A percentile compares a stretch with the other conserved stretches of the same genome.
These are phyloP conservation scores for Fusarium equiseti DNA, from an alignment of 2,329 filamentous ascomycete species.

Conservation along the genomic window DNA sequence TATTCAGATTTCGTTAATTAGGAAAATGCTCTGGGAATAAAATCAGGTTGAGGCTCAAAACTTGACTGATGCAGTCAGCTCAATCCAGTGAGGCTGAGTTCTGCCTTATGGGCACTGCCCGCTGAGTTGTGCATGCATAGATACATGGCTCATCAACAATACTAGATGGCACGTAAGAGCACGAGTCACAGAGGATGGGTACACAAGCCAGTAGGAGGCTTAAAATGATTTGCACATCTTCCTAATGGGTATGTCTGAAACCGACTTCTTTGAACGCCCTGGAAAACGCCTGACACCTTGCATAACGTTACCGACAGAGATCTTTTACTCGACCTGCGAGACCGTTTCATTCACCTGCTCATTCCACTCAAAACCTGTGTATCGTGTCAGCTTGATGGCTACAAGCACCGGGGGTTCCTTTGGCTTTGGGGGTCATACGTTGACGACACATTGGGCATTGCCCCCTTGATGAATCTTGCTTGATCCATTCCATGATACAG, in stretches of 20 bases:
- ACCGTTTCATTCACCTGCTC: conserved; percentile 52
- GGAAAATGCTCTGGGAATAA: neutral
- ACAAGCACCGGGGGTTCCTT: neutral
- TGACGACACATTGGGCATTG: conserved; percentile 99
- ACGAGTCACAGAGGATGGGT: conserved; percentile 2
- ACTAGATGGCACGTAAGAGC: neutral
- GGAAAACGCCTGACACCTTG: conserved; percentile 41
- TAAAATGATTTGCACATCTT: conserved; percentile 8
- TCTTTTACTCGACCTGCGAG: conserved; percentile 49
- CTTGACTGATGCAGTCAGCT: conserved; percentile 12
- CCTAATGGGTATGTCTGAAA: conserved; percentile 20
- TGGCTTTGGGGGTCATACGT: conserved; percentile 65
- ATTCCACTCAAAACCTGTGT: conserved; percentile 57
- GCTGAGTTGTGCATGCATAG: conserved; percentile 13
- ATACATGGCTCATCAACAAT: conserved; percentile 3
- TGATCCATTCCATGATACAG: conserved; percentile 95
- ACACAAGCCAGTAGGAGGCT: conserved; percentile 16
- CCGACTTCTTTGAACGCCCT: conserved; percentile 28
- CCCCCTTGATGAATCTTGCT: conserved; percentile 91
- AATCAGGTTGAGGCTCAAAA: conserved; percentile 19
- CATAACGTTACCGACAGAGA: conserved; percentile 2
- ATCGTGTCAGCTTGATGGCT: conserved; percentile 19
- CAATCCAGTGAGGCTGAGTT: conserved; percentile 20
- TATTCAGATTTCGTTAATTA: neutral
- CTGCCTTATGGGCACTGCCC: conserved; percentile 8